phyloP scores from a whole-genome alignment of 306 rosid species.

The Quercus parvula region DNA sequence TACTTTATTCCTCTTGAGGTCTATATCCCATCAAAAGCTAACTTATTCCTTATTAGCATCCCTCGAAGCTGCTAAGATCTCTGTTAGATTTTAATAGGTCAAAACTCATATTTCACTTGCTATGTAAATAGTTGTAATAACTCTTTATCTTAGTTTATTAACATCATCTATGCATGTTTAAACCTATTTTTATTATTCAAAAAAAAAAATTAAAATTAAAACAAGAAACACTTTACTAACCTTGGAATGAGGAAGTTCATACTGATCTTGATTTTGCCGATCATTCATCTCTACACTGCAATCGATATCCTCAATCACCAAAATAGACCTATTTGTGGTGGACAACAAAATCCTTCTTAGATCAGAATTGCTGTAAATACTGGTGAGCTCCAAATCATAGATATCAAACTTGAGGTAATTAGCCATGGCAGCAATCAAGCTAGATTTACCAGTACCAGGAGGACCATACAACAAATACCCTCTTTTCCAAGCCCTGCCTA shows the following conservation, averaged over 20 bases:
- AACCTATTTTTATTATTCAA: too few relatives aligned
- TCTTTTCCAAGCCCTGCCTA: constrained; percentile 50
- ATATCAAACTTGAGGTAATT: constrained; percentile 43
- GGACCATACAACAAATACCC: constrained; percentile 44
- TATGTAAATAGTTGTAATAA: too few relatives aligned
- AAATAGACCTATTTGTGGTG: constrained; percentile 33
- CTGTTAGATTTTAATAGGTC: too few relatives aligned
- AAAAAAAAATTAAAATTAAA: not conserved
- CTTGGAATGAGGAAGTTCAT: not conserved
- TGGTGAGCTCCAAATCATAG: constrained; percentile 34
- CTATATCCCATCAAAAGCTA: too few relatives aligned
- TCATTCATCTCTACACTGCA: constrained; percentile 22
- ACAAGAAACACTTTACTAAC: not conserved
- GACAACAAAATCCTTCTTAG: constrained; percentile 26
- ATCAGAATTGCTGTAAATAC: constrained; percentile 14
- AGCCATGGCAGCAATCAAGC: constrained; percentile 51
- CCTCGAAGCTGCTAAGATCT: too few relatives aligned
- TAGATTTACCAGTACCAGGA: constrained; percentile 35
- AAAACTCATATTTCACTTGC: too few relatives aligned
- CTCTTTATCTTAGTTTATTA: too few relatives aligned
- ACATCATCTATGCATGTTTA: too few relatives aligned
- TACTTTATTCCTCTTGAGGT: too few relatives aligned
- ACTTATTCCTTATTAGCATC: too few relatives aligned
- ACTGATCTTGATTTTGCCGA: not conserved
- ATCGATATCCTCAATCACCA: constrained; percentile 44